Evolutionary conservation across 1,284 basidiomycete genomes (phyloP).

Genomic region (Cutaneotrichosporon cavernicola): DNA sequence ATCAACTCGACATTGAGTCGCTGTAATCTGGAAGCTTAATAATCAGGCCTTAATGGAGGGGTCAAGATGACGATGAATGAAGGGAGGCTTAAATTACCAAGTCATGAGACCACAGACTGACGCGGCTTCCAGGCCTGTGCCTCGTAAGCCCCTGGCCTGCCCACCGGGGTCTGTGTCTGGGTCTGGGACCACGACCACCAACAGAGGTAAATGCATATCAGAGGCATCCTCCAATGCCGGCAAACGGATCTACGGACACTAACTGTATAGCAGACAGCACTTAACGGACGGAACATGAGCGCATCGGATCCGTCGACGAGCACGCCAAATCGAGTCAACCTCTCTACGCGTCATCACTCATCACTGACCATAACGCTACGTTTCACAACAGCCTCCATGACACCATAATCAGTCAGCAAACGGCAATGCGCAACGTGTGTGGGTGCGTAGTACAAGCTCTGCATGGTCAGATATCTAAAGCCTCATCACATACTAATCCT

Average conservation of each 20-base stretch:
- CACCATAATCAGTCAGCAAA: slow-evolving; percentile 1
- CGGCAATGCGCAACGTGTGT: not conserved
- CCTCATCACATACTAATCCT: slow-evolving; percentile 6
- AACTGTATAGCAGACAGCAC: not conserved
- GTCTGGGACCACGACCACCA: no score
- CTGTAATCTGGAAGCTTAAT: not conserved
- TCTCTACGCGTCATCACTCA: not conserved
- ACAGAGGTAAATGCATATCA: no score
- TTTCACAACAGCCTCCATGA: not conserved
- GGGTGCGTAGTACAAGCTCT: slow-evolving; percentile 1
- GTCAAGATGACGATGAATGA: no score
- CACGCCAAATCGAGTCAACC: not conserved
- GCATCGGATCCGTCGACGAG: not conserved
- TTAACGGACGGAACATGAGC: not conserved
- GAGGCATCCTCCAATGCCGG: no score
- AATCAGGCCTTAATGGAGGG: not conserved
- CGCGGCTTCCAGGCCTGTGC: no score
- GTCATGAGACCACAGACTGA: no score
- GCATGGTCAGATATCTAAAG: not conserved
- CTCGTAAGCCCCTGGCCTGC: no score
- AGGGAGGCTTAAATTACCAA: no score
- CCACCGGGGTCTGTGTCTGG: no score
- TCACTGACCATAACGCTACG: not conserved
- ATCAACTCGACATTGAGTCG: not conserved
- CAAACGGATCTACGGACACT: no score